Base-by-base conservation (phyloP, 2,329 filamentous ascomycete species). In the Pestalotiopsis sp. region DNA sequence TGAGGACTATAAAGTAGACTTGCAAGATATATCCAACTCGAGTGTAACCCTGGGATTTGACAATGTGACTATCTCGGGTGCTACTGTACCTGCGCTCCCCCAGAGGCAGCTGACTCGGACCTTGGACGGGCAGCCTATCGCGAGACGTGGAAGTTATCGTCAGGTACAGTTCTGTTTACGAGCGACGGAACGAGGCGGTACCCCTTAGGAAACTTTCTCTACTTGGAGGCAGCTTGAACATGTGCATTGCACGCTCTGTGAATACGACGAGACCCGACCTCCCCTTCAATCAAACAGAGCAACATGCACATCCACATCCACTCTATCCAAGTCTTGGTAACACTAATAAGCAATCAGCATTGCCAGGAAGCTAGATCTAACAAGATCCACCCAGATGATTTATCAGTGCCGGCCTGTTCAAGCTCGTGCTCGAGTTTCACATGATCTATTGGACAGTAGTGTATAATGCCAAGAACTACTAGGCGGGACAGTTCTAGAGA, bases 41-140 rank as follows among this genome's bases (percentile, higher is more conserved):
- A 48, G 40, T 65, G 62, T 35, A 44, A 65, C 62, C 62, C 62
- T 65, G 30, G 30, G 7, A 24, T 44, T 35, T 39, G 24, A 44
- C 57, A 30, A 30, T 60, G 35, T 63, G 38, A 52, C 39, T 35
- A 35, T 20, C 40, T 30, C 30, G 30, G 26, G 39, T 48, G 38
- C 20, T 48, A 20, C 40, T 26, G 39, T 24, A 24, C 39, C 30
- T 35, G 30, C 30, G 30, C 30, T 35, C 30, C 30, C n/a, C n/a
- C 11, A n/a, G 26, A 35, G 58, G 26, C 58, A 61, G 58, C 58
- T 61, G 58, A 61, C 58, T 35, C 17, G 14, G 3, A 9, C 17
- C 17, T 17, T 11, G 58, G 11, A 58, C 11, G 20, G 55, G n/a
- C 20, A 52, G n/a, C 35, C 40, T 20, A 61, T 52, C 17, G 44